A percentile compares a stretch with the other conserved stretches of the same genome.
These are phyloP conservation scores for Heterobasidion irregulare DNA, from an alignment of 1,284 basidiomycete genomes.

Conservation along the genomic window DNA sequence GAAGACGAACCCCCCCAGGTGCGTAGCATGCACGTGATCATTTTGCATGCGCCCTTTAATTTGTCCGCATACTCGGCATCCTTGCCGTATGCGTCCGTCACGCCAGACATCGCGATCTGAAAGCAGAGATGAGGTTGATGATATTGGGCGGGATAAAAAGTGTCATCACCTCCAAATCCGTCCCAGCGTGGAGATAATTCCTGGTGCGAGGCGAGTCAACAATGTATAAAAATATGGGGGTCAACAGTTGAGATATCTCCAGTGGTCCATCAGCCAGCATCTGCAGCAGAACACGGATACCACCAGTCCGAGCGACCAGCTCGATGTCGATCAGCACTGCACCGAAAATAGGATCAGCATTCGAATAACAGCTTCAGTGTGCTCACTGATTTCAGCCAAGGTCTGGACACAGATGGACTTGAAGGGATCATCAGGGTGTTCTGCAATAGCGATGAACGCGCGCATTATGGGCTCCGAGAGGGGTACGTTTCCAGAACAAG, in stretches of 20 bases:
- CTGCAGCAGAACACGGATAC: slow-evolving; percentile 83
- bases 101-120: slow-evolving; percentile 77
- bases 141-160: slow-evolving; percentile 1
- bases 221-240: slow-evolving; percentile 77
- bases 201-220: slow-evolving; percentile 84
- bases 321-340: slow-evolving; percentile 80
- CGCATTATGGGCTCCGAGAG: slow-evolving; percentile 77
- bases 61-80: slow-evolving; percentile 68
- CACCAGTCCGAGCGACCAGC: slow-evolving; percentile 75
- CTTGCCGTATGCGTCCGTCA: slow-evolving; percentile 89
- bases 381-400: slow-evolving; percentile 81
- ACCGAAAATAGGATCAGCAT: slow-evolving; percentile 13
- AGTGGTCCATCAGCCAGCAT: slow-evolving; percentile 82
- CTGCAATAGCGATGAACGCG: slow-evolving; percentile 86
- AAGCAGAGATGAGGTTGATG: slow-evolving; percentile 9
- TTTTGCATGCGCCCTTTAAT: slow-evolving; percentile 66
- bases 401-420: slow-evolving; percentile 83
- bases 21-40: slow-evolving; percentile 79
- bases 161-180: slow-evolving; percentile 76
- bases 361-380: background rate
- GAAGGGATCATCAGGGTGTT: slow-evolving; percentile 89
- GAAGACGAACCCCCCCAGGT: slow-evolving; percentile 85
- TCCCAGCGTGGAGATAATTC: slow-evolving; percentile 71
- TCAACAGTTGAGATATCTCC: slow-evolving; percentile 82
- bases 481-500: slow-evolving; percentile 42